Evolutionary conservation across 2,329 filamentous ascomycete genomes (phyloP).

Genomic region (Paecilomyces niveus): DNA sequence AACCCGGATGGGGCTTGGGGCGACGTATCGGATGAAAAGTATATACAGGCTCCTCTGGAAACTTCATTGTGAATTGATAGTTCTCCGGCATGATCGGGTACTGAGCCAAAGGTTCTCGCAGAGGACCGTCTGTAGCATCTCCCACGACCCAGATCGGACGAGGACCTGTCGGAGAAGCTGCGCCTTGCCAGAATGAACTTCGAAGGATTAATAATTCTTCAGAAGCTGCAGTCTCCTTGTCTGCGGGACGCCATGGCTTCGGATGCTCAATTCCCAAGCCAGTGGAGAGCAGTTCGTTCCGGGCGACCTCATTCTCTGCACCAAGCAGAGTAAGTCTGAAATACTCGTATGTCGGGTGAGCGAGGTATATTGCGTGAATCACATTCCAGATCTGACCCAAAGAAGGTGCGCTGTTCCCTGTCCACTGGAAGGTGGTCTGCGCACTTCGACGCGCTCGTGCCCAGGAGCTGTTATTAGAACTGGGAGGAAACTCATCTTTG

Average conservation of each 20-base stretch:
- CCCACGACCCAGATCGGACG: constrained; percentile 9
- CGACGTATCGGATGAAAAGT: constrained; percentile 6
- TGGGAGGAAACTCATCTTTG: constrained; percentile 10
- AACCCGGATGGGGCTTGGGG: constrained; percentile 6
- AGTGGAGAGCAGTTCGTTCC: constrained; percentile 32
- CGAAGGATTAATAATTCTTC: constrained; percentile 5
- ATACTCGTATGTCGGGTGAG: constrained; percentile 38
- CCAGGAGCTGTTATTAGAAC: constrained; percentile 28
- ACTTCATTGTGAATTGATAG: constrained; percentile 7
- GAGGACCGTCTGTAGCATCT: constrained; percentile 9
- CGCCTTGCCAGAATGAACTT: constrained; percentile 9
- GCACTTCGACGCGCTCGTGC: constrained; percentile 40
- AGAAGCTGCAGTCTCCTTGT: background rate
- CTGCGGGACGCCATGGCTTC: constrained; percentile 1
- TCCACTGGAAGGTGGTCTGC: constrained; percentile 36
- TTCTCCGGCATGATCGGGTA: constrained; percentile 10
- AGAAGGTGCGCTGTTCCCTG: constrained; percentile 26
- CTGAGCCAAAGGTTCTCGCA: constrained; percentile 1
- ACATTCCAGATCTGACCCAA: constrained; percentile 43
- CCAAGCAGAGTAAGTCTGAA: constrained; percentile 38
- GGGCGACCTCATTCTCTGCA: constrained; percentile 27
- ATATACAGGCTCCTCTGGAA: constrained; percentile 6
- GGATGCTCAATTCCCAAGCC: constrained; percentile 14
- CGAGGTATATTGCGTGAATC: constrained; percentile 38
- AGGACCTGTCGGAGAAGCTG: constrained; percentile 6